phyloP scores from a whole-genome alignment of 1,284 basidiomycete genomes.

The Rhodotorula mucilaginosa region DNA sequence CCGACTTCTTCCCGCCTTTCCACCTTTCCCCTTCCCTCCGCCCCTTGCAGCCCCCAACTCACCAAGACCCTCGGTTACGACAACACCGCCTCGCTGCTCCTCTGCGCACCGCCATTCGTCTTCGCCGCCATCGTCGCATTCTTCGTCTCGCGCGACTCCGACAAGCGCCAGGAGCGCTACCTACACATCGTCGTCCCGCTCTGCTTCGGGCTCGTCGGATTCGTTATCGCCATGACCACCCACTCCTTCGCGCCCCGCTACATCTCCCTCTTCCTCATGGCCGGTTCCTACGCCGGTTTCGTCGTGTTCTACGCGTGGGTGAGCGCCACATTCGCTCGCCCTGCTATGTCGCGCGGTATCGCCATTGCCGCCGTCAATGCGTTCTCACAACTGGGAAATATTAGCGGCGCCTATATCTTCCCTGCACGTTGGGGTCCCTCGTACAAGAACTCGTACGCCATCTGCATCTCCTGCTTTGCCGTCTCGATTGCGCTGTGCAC shows the following conservation, averaged over 20 bases:
- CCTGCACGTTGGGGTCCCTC: slow-evolving; percentile 26
- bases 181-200: slow-evolving; percentile 45
- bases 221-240: slow-evolving; percentile 54
- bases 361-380: slow-evolving; percentile 51
- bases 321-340: slow-evolving; percentile 48
- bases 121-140: slow-evolving; percentile 52
- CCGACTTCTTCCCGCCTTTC: no score
- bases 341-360: slow-evolving; percentile 50
- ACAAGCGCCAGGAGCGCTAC: slow-evolving; percentile 57
- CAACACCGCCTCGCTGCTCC: slow-evolving; percentile 48
- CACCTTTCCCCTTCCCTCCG: no score
- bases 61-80: slow-evolving; percentile 19
- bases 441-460: slow-evolving; percentile 30
- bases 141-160: slow-evolving; percentile 64
- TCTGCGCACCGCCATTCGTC: slow-evolving; percentile 50
- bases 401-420: slow-evolving; percentile 44
- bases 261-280: slow-evolving; percentile 61
- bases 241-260: slow-evolving; percentile 48
- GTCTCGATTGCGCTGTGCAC: slow-evolving; percentile 29
- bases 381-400: slow-evolving; percentile 49
- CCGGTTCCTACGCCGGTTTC: slow-evolving; percentile 54
- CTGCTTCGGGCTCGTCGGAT: slow-evolving; percentile 54
- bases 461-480: slow-evolving; percentile 29
- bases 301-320: slow-evolving; percentile 49
- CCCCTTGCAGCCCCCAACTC: not conserved